A percentile compares a stretch with the other conserved stretches of the same genome.
phyloP scores from a whole-genome alignment of 2,329 filamentous ascomycete species.

The Aphanocladium album region DNA sequence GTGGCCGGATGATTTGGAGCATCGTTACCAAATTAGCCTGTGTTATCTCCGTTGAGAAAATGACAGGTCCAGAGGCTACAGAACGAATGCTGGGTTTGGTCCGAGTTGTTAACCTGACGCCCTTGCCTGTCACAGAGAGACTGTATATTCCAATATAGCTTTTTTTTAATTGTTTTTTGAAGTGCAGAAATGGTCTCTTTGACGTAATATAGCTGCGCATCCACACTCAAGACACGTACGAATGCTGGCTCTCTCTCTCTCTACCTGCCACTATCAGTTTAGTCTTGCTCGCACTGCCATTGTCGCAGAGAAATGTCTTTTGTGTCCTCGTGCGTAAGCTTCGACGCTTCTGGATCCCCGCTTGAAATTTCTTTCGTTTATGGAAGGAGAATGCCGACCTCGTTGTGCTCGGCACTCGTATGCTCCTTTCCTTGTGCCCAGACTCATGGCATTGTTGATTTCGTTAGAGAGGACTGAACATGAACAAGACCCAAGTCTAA shows the following conservation, averaged over 20 bases:
- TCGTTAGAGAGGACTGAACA: conserved; percentile 19
- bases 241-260: too few species aligned
- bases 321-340: conserved; percentile 16
- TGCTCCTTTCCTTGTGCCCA: conserved; percentile 14
- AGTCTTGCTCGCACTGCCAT: conserved; percentile 15
- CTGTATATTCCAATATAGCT: background rate
- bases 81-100: background rate
- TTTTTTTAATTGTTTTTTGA: background rate
- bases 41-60: too few species aligned
- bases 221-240: too few species aligned
- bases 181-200: too few species aligned
- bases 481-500: conserved; percentile 20
- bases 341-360: conserved; percentile 16
- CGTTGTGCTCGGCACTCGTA: conserved; percentile 14
- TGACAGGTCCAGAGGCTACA: background rate
- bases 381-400: conserved; percentile 13
- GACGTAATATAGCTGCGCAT: too few species aligned
- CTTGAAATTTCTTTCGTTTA: conserved; percentile 12
- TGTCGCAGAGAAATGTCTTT: conserved; percentile 16
- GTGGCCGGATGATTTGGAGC: too few species aligned
- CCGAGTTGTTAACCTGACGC: background rate
- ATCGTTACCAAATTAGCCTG: too few species aligned
- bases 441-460: conserved; percentile 19
- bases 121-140: background rate
- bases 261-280: conserved; percentile 16